Evolutionary conservation across 139 green algal species (phyloP), one percentile per base, ranked within the genome.

Genomic region (Ettlia oleoabundans): DNA sequence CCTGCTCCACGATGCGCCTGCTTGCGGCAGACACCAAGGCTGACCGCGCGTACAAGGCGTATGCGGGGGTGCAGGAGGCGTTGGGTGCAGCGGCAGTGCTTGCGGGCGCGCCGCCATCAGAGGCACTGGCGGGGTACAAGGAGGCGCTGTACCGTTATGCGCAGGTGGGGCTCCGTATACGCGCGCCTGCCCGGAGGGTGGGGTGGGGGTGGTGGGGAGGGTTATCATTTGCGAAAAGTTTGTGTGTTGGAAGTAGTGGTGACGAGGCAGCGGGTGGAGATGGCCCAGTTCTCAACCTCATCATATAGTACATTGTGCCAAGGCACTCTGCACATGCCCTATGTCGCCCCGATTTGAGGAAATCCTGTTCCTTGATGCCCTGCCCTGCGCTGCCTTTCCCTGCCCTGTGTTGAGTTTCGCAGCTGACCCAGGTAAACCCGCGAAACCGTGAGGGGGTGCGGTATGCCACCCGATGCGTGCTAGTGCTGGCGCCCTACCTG

Each of bases 41-140:
- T 18, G 93, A 96, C 78, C 90, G 90, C 26, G 90, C 87, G 9
- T 96, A 86, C 85, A 85, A 88, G 52, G 87, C 92, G 83, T 97
- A 97, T 65, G 95, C 95, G 3, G 94, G 89, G 18, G 89, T 79
- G 26, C 93, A 98, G 92, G 89, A 92, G 82, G 84, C 85, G 58
- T 66, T 90, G 62, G 89, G 70, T 7, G 82, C 84, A 24, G 74
- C 82, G 3, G 52, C 66, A 26, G 73, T 92, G 65, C 85, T 92
- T 73, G 58, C 69, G 19, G 79, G 75, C 1, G 85, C 53, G 19
- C 35, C 67, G 1, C 72, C 76, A 35, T 37, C 63, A 0, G 82
- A 90, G 18, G 85, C 83, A 2, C 51, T 65, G 10, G 70, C 73
- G 37, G 13, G 77, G 41, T 90, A 86, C 33, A 86, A 81, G 53